These are phyloP conservation scores for Carallia pectinifolia DNA, from an alignment of 345 rosid genomes.

Conservation along the genomic window DNA sequence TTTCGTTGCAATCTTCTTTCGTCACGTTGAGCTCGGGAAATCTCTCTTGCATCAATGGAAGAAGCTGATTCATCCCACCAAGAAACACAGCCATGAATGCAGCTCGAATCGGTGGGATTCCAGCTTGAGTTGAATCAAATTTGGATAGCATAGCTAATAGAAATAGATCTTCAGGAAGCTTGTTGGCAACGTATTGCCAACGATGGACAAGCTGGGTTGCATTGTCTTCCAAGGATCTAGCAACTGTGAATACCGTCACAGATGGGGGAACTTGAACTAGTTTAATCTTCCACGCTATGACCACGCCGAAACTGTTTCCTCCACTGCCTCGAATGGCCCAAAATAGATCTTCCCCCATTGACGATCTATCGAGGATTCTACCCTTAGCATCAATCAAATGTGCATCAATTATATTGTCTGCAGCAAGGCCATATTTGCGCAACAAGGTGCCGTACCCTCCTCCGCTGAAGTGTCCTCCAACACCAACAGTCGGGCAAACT, in stretches of 20 bases:
- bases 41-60: conserved; percentile 13
- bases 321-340: conserved; percentile 25
- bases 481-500: conserved; percentile 18
- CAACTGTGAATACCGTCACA: background rate
- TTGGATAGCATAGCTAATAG: background rate
- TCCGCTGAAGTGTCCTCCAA: conserved; percentile 29
- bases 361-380: conserved; percentile 8
- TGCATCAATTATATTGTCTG: conserved; percentile 18
- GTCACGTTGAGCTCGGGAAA: conserved; percentile 39
- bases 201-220: conserved; percentile 7
- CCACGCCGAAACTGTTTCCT: conserved; percentile 22
- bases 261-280: conserved; percentile 16
- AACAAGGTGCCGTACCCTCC: conserved; percentile 20
- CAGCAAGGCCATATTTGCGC: conserved; percentile 23
- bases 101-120: background rate
- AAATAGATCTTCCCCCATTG: conserved; percentile 21
- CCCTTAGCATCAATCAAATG: conserved; percentile 14
- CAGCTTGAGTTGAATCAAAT: background rate
- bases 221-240: background rate
- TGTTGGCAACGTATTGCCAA: conserved; percentile 13
- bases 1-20: conserved; percentile 36
- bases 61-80: conserved; percentile 19
- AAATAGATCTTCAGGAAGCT: conserved; percentile 7
- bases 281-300: conserved; percentile 8
- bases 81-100: conserved; percentile 20